Percentiles rank a stretch among this genome's conserved stretches.
Conservation (phyloP, 495 filamentous ascomycete genomes). For the Saxophila tyrrhenica region DNA sequence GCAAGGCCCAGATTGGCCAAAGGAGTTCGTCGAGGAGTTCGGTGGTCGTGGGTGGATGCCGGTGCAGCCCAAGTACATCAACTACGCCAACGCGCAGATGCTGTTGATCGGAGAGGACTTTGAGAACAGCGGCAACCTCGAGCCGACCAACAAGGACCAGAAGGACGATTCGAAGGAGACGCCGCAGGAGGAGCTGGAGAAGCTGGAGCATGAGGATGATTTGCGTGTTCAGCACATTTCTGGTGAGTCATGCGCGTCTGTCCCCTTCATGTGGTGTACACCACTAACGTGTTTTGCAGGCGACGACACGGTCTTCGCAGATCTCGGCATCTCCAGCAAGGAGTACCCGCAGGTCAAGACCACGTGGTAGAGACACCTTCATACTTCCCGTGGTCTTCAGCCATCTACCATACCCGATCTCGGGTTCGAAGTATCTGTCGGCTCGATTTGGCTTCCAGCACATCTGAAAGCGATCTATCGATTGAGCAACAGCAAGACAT, state of each 20-base stretch:
- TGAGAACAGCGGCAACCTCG: conserved; percentile 43
- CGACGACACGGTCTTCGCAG: conserved; percentile 32
- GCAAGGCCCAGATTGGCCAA: conserved; percentile 57
- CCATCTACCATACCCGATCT: too few species aligned
- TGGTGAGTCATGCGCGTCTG: conserved; percentile 28
- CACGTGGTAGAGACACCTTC: conserved; percentile 25
- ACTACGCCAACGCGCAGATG: conserved; percentile 70
- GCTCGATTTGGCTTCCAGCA: too few species aligned
- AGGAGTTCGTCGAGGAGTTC: conserved; percentile 69
- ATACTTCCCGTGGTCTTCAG: too few species aligned
- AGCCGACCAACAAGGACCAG: conserved; percentile 44
- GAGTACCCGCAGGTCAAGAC: conserved; percentile 30
- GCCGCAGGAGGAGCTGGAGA: conserved; percentile 47
- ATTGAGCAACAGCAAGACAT: neutral
- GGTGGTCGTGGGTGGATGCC: conserved; percentile 61
- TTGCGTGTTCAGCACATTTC: conserved; percentile 43
- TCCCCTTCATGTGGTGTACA: neutral
- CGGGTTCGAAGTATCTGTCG: too few species aligned
- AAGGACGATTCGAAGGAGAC: conserved; percentile 44
- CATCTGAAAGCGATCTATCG: neutral
- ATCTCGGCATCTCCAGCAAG: conserved; percentile 29
- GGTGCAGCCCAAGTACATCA: conserved; percentile 60
- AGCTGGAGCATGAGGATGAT: conserved; percentile 52
- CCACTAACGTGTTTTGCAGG: conserved; percentile 12
- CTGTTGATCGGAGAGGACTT: conserved; percentile 66